Conservation (phyloP, 371 early-diverging fungal species). For the Mucor irregularis region DNA sequence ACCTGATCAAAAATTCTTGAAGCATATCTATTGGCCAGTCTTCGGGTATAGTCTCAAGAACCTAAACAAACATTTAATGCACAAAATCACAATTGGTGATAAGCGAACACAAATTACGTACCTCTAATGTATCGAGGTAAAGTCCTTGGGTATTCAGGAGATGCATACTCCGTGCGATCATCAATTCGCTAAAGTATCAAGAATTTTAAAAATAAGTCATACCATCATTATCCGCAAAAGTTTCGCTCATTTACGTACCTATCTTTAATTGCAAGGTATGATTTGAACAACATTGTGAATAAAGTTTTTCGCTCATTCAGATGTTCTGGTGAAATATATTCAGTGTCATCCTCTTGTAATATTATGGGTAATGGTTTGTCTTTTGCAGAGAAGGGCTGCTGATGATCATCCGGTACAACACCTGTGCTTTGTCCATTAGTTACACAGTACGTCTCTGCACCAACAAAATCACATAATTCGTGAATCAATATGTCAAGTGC, state of each 20-base stretch:
- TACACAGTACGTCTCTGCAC: constrained; percentile 68
- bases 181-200: constrained; percentile 44
- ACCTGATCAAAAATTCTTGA: constrained; percentile 54
- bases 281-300: constrained; percentile 40
- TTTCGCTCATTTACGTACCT: too few relatives aligned
- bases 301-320: constrained; percentile 32
- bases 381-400: constrained; percentile 15
- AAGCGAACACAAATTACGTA: constrained; percentile 22
- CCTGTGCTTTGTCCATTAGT: constrained; percentile 53
- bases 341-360: neutral
- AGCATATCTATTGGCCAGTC: constrained; percentile 66
- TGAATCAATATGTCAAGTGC: constrained; percentile 56
- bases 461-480: constrained; percentile 59
- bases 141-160: constrained; percentile 63
- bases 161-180: constrained; percentile 49
- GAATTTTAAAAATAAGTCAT: too few relatives aligned
- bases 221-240: too few relatives aligned
- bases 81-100: neutral
- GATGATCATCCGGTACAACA: constrained; percentile 12
- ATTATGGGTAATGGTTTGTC: constrained; percentile 9
- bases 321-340: constrained; percentile 12
- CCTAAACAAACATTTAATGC: constrained; percentile 30
- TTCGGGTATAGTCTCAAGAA: constrained; percentile 60
- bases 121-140: constrained; percentile 64
- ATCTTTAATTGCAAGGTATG: constrained; percentile 39